A percentile compares a stretch with the other conserved stretches of the same genome.
phyloP scores from a whole-genome alignment of 768 basidiomycete species.

The Auriculariales sp. region DNA sequence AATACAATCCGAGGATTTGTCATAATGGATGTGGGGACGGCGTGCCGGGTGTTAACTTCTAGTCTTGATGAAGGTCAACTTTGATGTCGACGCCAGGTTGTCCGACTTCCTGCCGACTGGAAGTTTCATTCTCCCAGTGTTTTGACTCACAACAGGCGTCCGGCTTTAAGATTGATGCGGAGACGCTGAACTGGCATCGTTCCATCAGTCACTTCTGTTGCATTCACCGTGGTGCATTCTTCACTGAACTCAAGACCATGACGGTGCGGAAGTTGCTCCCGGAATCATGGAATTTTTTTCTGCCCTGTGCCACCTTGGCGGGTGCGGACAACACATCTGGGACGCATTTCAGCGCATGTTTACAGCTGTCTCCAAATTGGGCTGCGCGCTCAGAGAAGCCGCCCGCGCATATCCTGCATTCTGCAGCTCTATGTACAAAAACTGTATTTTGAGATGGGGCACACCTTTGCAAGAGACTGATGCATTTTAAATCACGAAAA shows the following conservation, averaged over 20 bases:
- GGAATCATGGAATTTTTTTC: slow-evolving; percentile 96
- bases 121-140: slow-evolving; percentile 88
- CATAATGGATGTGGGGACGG: slow-evolving; percentile 56
- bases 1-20: slow-evolving; percentile 59
- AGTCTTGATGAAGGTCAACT: slow-evolving; percentile 64
- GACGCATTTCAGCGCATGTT: no score
- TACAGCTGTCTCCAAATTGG: no score
- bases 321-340: no score
- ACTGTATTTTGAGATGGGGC: no score
- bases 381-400: no score
- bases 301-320: slow-evolving; percentile 99
- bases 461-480: no score
- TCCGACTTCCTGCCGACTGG: slow-evolving; percentile 95
- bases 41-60: slow-evolving; percentile 72
- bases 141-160: slow-evolving; percentile 94
- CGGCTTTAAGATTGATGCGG: slow-evolving; percentile 98
- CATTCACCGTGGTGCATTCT: slow-evolving; percentile 98
- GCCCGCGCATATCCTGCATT: no score
- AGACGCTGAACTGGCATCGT: slow-evolving; percentile 96
- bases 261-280: slow-evolving; percentile 92
- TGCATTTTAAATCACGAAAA: no score
- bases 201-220: slow-evolving; percentile 98
- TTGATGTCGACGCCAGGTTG: slow-evolving; percentile 81
- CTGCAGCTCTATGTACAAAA: no score
- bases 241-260: slow-evolving; percentile 95